Conservation (phyloP, 768 basidiomycete species). For the Rhodotorula paludigena region DNA sequence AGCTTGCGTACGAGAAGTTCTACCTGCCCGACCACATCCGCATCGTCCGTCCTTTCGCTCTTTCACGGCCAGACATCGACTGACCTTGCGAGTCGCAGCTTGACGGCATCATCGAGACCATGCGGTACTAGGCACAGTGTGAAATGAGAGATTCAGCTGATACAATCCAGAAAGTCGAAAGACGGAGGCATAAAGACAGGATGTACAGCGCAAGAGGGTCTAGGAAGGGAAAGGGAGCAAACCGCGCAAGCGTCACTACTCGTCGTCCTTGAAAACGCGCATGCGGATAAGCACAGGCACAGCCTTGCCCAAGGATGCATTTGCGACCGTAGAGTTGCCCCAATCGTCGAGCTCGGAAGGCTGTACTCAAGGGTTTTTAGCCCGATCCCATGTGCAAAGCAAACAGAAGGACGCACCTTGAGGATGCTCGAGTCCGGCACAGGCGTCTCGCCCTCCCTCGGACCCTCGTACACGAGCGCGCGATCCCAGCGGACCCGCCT, state of each 20-base stretch:
- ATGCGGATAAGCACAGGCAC: constrained; percentile 9
- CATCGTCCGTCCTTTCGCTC: constrained; percentile 46
- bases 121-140: constrained; percentile 18
- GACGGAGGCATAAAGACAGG: too few relatives aligned
- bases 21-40: constrained; percentile 81
- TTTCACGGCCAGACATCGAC: background rate
- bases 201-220: background rate
- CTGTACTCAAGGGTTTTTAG: too few relatives aligned
- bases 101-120: constrained; percentile 36
- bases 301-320: constrained; percentile 11
- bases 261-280: constrained; percentile 27
- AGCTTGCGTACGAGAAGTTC: constrained; percentile 84
- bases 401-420: constrained; percentile 14
- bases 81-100: background rate
- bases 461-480: constrained; percentile 34
- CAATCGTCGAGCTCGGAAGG: constrained; percentile 10
- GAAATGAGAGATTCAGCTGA: too few relatives aligned
- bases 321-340: constrained; percentile 21
- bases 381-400: too few relatives aligned
- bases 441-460: background rate
- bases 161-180: too few relatives aligned
- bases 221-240: background rate
- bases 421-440: constrained; percentile 13
- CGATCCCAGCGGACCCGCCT: constrained; percentile 28
- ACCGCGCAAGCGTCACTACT: background rate